Evolutionary conservation across 2,329 filamentous ascomycete genomes (phyloP), one percentile per base, ranked within the genome.

Genomic region (Blastomyces silverae): DNA sequence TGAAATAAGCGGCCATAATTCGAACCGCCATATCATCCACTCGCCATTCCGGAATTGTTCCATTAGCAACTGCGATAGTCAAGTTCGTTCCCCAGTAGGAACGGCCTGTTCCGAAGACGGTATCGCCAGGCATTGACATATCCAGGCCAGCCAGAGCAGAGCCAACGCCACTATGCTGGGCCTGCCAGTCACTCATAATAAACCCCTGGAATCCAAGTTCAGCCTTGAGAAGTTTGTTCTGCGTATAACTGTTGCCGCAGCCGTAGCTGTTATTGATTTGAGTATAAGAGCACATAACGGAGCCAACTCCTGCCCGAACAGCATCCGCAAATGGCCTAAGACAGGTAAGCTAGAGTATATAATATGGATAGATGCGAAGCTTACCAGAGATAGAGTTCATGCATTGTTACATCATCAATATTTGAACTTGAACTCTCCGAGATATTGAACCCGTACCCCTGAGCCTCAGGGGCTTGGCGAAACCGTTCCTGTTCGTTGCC

Each of bases 1-100:
- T 84, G 75, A 85, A 88, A 74, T 84, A 88, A 2, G 84, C 84
- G 62, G 86, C 81, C 78, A 88, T 84, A 72, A 88, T 96, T 70
- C 94, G 87, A 76, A 91, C 89, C 5, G 86, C 90, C 88, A 96
- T 96, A 73, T 97, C 94, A 70, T 97, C 92, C 11, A 97, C 75
- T 61, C 93, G 86, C 84, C 89, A 96, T 70, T 90, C 86, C 0
- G 93, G 91, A 42, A 97, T 80, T 0, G 92, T 96, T 46, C 92
- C 92, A 73, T 97, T 97, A 70, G 96, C 77, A 6, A 97, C 87
- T 1, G 90, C 90, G 59, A 96, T 80, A 1, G 93, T 97, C 70
- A 97, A 77, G 77, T 97, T 97, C 37, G 87, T 80, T 11, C 93
- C 93, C 89, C 90, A 96, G 81, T 82, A 95, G 22, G 87, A 88